Evolutionary conservation across 2,329 filamentous ascomycete species (phyloP).

Genomic region (Coccinonectria pachysandricola): DNA sequence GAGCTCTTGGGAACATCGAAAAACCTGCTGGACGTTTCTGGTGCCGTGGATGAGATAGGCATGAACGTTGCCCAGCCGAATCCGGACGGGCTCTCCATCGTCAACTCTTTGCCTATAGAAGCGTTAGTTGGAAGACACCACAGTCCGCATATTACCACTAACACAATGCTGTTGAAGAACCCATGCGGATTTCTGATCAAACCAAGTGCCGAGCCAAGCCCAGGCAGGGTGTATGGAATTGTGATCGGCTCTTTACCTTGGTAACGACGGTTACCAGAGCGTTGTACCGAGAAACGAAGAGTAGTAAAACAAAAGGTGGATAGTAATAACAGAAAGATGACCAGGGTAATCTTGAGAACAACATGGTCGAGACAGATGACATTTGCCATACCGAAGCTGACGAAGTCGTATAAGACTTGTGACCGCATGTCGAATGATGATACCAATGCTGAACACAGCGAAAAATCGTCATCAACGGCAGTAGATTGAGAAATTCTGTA

Average conservation of each 20-base stretch:
- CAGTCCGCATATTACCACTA: background rate
- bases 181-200: conserved; percentile 12
- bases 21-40: conserved; percentile 12
- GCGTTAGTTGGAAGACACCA: background rate
- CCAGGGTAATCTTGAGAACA: conserved; percentile 1
- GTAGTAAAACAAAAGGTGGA: conserved; percentile 10
- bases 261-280: conserved; percentile 6
- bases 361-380: background rate
- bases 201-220: conserved; percentile 9
- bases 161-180: conserved; percentile 11
- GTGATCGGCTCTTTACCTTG: conserved; percentile 10
- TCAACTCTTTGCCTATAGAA: conserved; percentile 4
- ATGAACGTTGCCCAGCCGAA: conserved; percentile 11
- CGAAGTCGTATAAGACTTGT: conserved; percentile 3
- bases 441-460: conserved; percentile 1
- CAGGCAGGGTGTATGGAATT: conserved; percentile 9
- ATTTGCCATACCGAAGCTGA: conserved; percentile 4
- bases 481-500: background rate
- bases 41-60: conserved; percentile 13
- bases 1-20: conserved; percentile 13
- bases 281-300: conserved; percentile 8
- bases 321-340: conserved; percentile 5
- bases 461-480: background rate
- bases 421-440: conserved; percentile 3
- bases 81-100: conserved; percentile 9